Evolutionary conservation across 1,139 yeast species (phyloP).

Genomic region (Williopsis jadinii): DNA sequence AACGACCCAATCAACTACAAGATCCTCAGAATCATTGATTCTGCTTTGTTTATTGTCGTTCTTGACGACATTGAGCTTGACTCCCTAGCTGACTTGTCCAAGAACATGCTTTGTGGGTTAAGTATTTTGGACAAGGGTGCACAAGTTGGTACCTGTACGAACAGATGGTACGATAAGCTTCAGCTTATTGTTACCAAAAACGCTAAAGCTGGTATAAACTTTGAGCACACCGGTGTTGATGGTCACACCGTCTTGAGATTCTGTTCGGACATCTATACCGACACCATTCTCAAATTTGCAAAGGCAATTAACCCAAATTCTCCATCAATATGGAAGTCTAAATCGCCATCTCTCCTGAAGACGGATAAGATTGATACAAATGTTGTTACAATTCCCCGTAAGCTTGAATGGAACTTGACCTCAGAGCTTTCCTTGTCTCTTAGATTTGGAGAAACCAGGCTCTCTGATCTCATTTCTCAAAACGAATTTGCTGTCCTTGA

Average conservation of each 20-base stretch:
- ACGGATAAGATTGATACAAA: slow-evolving; percentile 31
- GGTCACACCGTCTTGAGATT: slow-evolving; percentile 89
- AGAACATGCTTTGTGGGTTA: slow-evolving; percentile 82
- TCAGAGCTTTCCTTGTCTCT: slow-evolving; percentile 71
- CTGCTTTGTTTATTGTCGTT: slow-evolving; percentile 75
- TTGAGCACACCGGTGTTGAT: slow-evolving; percentile 94
- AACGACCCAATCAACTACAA: slow-evolving; percentile 50
- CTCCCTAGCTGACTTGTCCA: slow-evolving; percentile 61
- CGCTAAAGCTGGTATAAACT: slow-evolving; percentile 90
- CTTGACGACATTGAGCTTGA: slow-evolving; percentile 70
- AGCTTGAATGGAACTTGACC: slow-evolving; percentile 83
- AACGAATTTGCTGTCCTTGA: slow-evolving; percentile 82
- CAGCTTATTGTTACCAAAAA: slow-evolving; percentile 86
- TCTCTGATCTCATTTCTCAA: slow-evolving; percentile 82
- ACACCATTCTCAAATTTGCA: slow-evolving; percentile 82
- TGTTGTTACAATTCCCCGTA: slow-evolving; percentile 66
- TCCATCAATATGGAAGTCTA: slow-evolving; percentile 65
- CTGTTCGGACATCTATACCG: slow-evolving; percentile 87
- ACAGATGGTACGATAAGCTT: slow-evolving; percentile 90
- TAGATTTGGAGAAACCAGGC: slow-evolving; percentile 85
- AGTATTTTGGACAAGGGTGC: slow-evolving; percentile 76
- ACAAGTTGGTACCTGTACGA: slow-evolving; percentile 90
- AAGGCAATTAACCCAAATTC: slow-evolving; percentile 74
- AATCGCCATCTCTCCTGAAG: slow-evolving; percentile 39
- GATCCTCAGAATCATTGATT: slow-evolving; percentile 66